phyloP scores from a whole-genome alignment of 2,329 filamentous ascomycete species.

The Sclerotinia borealis region DNA sequence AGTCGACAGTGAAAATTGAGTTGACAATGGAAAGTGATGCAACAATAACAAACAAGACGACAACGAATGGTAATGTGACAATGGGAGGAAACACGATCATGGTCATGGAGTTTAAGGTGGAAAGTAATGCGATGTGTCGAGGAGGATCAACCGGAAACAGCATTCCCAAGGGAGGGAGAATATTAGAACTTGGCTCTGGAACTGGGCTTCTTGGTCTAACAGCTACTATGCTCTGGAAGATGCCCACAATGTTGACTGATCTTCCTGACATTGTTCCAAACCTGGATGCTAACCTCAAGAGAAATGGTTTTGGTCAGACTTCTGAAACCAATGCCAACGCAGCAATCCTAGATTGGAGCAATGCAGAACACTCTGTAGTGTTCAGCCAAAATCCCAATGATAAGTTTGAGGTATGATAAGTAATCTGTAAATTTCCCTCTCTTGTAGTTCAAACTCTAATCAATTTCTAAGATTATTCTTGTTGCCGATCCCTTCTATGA shows the following conservation, averaged over 20 bases:
- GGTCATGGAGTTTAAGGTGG: not conserved
- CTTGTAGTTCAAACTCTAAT: not conserved
- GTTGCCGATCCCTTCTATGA: conserved; percentile 87
- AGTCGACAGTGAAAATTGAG: not conserved
- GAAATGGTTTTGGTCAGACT: conserved; percentile 48
- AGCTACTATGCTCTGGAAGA: conserved; percentile 65
- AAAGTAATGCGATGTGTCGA: not conserved
- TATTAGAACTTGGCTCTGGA: conserved; percentile 80
- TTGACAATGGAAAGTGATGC: not conserved
- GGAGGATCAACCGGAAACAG: not conserved
- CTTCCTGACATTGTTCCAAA: conserved; percentile 79
- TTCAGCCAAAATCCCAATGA: conserved; percentile 35
- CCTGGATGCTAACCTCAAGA: conserved; percentile 65
- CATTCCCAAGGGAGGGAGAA: conserved; percentile 15
- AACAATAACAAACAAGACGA: not conserved
- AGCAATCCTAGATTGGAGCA: conserved; percentile 53
- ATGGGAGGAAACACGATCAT: not conserved
- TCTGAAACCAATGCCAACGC: conserved; percentile 53
- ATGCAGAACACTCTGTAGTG: conserved; percentile 35
- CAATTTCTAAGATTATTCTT: conserved; percentile 57
- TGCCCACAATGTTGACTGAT: conserved; percentile 70
- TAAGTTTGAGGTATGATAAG: conserved; percentile 36
- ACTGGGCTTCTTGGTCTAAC: conserved; percentile 88
- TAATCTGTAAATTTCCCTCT: not conserved
- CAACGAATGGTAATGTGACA: not conserved